Conservation (phyloP, 345 rosid species). For the Crucihimalaya himalaica region DNA sequence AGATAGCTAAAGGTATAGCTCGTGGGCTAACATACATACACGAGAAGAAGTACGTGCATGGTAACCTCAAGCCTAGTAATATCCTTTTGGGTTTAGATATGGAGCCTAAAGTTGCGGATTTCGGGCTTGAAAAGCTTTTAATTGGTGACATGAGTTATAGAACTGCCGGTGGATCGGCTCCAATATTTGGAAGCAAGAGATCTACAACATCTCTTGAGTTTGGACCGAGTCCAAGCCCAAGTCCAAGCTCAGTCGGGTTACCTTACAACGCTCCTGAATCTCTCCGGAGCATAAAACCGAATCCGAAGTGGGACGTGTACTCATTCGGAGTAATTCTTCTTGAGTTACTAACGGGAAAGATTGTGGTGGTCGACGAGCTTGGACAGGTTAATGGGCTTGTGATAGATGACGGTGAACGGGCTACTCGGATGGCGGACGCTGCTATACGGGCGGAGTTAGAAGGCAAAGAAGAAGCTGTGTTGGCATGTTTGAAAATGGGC, state of each 20-base stretch:
- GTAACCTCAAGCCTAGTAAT: constrained; percentile 86
- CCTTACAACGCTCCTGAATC: constrained; percentile 89
- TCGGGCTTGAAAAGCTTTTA: constrained; percentile 79
- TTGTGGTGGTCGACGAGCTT: constrained; percentile 69
- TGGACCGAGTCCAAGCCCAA: constrained; percentile 55
- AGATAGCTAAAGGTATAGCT: constrained; percentile 77
- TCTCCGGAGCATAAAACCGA: constrained; percentile 75
- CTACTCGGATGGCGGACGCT: constrained; percentile 65
- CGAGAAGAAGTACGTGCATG: constrained; percentile 87
- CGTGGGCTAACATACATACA: constrained; percentile 81
- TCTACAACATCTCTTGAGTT: constrained; percentile 70
- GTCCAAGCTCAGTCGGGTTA: constrained; percentile 53
- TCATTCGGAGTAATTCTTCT: constrained; percentile 79
- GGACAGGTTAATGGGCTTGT: constrained; percentile 82
- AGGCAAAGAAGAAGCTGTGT: constrained; percentile 79
- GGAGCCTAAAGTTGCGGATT: constrained; percentile 87
- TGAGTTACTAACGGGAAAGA: constrained; percentile 80
- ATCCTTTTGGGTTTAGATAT: constrained; percentile 69
- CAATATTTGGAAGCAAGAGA: constrained; percentile 83
- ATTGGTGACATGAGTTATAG: constrained; percentile 65
- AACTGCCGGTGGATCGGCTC: constrained; percentile 56
- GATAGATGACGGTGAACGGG: constrained; percentile 66
- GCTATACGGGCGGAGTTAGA: constrained; percentile 78
- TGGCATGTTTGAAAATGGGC: constrained; percentile 80
- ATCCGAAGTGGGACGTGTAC: constrained; percentile 88